Conservation (phyloP, 176 grass and related monocot species). For the Musa itinerans region DNA sequence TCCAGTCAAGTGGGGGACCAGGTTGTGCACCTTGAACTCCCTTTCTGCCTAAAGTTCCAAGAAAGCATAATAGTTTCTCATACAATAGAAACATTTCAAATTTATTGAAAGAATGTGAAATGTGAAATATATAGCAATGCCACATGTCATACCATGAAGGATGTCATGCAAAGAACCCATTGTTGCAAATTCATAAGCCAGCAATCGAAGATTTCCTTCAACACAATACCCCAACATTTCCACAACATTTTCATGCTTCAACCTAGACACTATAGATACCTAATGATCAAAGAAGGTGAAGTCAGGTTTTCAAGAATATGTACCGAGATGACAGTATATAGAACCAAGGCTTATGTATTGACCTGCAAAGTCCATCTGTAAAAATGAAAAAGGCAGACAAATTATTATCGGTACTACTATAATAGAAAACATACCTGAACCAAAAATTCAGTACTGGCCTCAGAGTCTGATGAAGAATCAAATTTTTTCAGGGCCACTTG, state of each 20-base stretch:
- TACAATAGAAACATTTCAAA: background rate
- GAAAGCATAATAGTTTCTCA: background rate
- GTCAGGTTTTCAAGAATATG: background rate
- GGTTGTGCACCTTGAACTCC: slow-evolving; percentile 88
- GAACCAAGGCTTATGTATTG: too few relatives aligned
- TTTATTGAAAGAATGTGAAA: background rate
- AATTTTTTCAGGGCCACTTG: slow-evolving; percentile 81
- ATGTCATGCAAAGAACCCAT: slow-evolving; percentile 88
- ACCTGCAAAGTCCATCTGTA: too few relatives aligned
- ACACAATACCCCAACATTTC: slow-evolving; percentile 79
- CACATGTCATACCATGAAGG: slow-evolving; percentile 57
- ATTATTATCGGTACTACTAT: background rate
- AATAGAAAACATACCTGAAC: slow-evolving; percentile 45
- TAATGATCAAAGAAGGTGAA: slow-evolving; percentile 24
- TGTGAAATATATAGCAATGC: background rate
- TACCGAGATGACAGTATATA: too few relatives aligned
- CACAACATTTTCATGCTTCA: slow-evolving; percentile 69
- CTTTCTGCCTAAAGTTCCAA: slow-evolving; percentile 52
- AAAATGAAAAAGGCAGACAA: slow-evolving; percentile 3
- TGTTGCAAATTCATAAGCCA: slow-evolving; percentile 79
- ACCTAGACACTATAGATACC: slow-evolving; percentile 61
- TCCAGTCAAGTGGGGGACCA: slow-evolving; percentile 78
- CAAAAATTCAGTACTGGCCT: slow-evolving; percentile 51
- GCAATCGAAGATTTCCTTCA: slow-evolving; percentile 57
- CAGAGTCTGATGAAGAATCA: slow-evolving; percentile 54